Percentiles rank a stretch among this genome's conserved stretches.
These are phyloP conservation scores for Globisporangium nagaii DNA, from an alignment of 352 stramenopile genomes.

Conservation along the genomic window DNA sequence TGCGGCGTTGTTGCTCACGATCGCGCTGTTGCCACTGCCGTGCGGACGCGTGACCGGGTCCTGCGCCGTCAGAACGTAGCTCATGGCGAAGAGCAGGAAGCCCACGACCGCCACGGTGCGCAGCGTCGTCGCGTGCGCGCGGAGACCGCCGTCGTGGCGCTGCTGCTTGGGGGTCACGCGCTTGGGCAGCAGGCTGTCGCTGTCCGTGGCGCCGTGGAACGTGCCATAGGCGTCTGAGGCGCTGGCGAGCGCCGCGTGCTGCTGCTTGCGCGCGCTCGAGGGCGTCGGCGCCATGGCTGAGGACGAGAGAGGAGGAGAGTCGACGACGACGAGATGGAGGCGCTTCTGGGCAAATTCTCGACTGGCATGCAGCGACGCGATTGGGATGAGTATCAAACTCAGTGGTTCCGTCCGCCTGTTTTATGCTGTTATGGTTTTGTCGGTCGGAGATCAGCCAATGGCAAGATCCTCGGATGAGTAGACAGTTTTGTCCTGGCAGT, in stretches of 20 bases:
- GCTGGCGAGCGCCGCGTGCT: neutral
- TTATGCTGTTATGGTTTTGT: too few species aligned
- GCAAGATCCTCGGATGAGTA: too few species aligned
- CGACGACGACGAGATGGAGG: neutral
- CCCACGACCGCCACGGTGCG: slow-evolving; percentile 19
- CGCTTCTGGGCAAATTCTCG: neutral
- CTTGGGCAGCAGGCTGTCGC: neutral
- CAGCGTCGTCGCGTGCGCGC: slow-evolving; percentile 9
- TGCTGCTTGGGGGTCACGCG: neutral
- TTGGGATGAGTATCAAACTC: too few species aligned
- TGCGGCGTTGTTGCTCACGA: neutral
- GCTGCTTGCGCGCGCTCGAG: slow-evolving; percentile 3
- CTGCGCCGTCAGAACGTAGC: slow-evolving; percentile 20
- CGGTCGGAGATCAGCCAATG: too few species aligned
- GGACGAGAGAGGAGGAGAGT: neutral
- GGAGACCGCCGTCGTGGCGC: neutral
- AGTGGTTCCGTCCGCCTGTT: too few species aligned
- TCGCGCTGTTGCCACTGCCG: neutral
- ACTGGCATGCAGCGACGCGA: too few species aligned
- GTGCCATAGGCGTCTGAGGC: slow-evolving; percentile 40
- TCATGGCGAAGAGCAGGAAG: slow-evolving; percentile 24
- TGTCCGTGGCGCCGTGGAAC: slow-evolving; percentile 27
- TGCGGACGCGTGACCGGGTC: neutral
- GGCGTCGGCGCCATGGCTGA: slow-evolving; percentile 1
- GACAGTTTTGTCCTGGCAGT: too few species aligned